These are phyloP conservation scores for Amaranthus tricolor DNA, from an alignment of 179 eudicot genomes.

Conservation along the genomic window DNA sequence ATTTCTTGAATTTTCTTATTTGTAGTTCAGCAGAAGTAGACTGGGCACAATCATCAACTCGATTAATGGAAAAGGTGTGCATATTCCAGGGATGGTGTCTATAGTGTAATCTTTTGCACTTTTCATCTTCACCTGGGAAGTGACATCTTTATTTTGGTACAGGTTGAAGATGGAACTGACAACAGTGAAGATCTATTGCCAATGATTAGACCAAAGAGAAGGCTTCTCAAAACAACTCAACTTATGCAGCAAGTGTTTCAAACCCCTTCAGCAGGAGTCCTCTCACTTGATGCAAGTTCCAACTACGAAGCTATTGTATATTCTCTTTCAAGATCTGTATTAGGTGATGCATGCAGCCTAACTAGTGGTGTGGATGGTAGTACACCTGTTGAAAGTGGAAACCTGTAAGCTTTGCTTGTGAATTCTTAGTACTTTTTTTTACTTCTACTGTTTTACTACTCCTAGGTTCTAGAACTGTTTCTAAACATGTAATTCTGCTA, in stretches of 20 bases:
- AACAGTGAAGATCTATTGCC: constrained; percentile 45
- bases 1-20: constrained; percentile 12
- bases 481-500: neutral
- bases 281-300: constrained; percentile 61
- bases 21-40: constrained; percentile 69
- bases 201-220: constrained; percentile 53
- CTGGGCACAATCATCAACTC: constrained; percentile 66
- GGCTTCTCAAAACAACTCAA: constrained; percentile 72
- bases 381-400: constrained; percentile 28
- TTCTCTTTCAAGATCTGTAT: constrained; percentile 53
- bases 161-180: constrained; percentile 70
- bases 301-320: constrained; percentile 51
- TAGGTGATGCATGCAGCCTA: constrained; percentile 75
- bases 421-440: constrained; percentile 2
- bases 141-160: constrained; percentile 14
- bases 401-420: constrained; percentile 48
- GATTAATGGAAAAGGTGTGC: constrained; percentile 69
- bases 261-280: constrained; percentile 55
- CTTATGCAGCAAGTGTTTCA: constrained; percentile 82
- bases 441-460: neutral
- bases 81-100: neutral
- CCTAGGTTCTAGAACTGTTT: neutral
- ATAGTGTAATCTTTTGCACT: neutral
- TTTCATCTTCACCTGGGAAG: neutral
- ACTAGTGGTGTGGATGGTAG: constrained; percentile 33